Evolutionary conservation across 73 alveolate genomes (phyloP), one percentile per base, ranked within the genome.

Genomic region (Paramecium biaurelia): DNA sequence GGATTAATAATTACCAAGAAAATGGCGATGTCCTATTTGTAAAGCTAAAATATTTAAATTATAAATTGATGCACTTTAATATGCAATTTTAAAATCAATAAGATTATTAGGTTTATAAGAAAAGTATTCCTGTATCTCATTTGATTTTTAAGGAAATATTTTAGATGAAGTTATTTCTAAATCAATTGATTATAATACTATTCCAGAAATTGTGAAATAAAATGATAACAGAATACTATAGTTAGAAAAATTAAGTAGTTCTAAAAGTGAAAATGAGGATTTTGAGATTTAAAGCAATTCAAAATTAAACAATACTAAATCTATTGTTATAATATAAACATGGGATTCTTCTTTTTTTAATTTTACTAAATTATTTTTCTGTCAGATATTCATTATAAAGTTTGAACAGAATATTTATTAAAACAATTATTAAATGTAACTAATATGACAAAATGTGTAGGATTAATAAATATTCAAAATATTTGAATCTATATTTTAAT

Each of bases 21-120:
- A 37, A 74, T 74, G 57, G 57, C 34, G 87, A 74, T 74, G 87
- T 74, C 87, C 87, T 4, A 74, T 74, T 11, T 74, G 68, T 37
- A 74, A 74, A 41, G 67, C 20, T 23, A 74, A 74, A 41, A 28
- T 28, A 21, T 74, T 74, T 74, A 74, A 74, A 74, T 37, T 74
- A 12, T 74, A 74, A 34, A n/a, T 74, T 37, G 87, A 74, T 74
- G 87, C 67, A 4, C 12, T n/a, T 2, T 41, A 74, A 37, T 74
- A 74, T 74, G 68, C 41, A 5, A 74, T 74, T 5, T n/a, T 74
- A 37, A 37, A 74, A 74, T 34, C 57, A 74, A 37, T 37, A 11
- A 32, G 45, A 7, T 18, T 18, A 74, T 74, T 15, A n/a, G 58
- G 32, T 37, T 37, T 18, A 53, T 23, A 37, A 74, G 34, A 34